Evolutionary conservation across 2,329 filamentous ascomycete species (phyloP).

Genomic region (Ilyonectria sp.): DNA sequence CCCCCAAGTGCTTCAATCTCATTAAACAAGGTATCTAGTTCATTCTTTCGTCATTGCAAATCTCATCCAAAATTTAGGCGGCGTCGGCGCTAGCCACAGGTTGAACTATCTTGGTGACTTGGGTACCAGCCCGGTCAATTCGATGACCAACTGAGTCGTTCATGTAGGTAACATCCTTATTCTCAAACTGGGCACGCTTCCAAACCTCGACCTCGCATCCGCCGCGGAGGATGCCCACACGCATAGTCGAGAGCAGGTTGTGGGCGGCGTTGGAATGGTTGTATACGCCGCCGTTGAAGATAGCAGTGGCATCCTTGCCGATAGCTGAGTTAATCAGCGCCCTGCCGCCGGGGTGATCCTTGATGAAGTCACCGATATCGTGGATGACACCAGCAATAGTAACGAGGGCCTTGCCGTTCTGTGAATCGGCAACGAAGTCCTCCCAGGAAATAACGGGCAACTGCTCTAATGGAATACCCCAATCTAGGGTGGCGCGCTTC

Average conservation of each 20-base stretch:
- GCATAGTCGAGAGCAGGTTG: conserved; percentile 90
- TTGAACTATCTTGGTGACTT: conserved; percentile 86
- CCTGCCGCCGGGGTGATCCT: conserved; percentile 90
- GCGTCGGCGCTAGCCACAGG: conserved; percentile 88
- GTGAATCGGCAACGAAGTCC: conserved; percentile 83
- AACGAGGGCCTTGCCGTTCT: conserved; percentile 82
- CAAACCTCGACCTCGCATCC: conserved; percentile 93
- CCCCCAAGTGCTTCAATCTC: conserved; percentile 26
- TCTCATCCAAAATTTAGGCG: conserved; percentile 65
- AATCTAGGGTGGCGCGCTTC: conserved; percentile 85
- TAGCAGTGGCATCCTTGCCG: conserved; percentile 89
- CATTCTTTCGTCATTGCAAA: conserved; percentile 33
- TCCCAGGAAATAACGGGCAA: conserved; percentile 90
- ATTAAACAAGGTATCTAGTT: conserved; percentile 36
- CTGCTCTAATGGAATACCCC: conserved; percentile 88
- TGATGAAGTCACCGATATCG: conserved; percentile 87
- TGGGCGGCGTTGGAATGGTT: conserved; percentile 91
- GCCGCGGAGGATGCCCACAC: conserved; percentile 87
- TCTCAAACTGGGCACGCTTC: conserved; percentile 88
- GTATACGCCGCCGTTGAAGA: conserved; percentile 94
- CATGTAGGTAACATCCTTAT: conserved; percentile 84
- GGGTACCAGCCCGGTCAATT: conserved; percentile 87
- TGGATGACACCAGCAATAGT: conserved; percentile 89
- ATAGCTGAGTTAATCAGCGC: conserved; percentile 86
- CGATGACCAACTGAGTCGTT: conserved; percentile 86